These are phyloP conservation scores for peach (Prunus persica) DNA, from an alignment of 306 rosid species.

Conservation along the genomic window DNA sequence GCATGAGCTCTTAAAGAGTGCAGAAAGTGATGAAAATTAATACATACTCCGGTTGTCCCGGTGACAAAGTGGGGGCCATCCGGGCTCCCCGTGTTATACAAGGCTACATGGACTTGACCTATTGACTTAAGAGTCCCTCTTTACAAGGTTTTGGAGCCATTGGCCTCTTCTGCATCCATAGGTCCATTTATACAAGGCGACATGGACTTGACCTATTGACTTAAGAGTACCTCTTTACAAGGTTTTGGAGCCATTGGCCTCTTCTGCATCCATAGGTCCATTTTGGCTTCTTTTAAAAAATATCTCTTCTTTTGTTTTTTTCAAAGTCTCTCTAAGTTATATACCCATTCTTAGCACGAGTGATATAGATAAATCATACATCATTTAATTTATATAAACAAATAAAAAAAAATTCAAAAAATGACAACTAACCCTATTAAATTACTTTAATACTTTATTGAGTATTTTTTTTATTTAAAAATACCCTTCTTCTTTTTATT, in stretches of 20 bases:
- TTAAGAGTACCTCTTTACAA: conserved; percentile 17
- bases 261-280: too few species aligned
- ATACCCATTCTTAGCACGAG: too few species aligned
- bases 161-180: neutral
- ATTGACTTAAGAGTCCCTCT: conserved; percentile 30
- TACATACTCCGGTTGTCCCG: neutral
- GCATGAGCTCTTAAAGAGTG: too few species aligned
- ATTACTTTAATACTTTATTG: too few species aligned
- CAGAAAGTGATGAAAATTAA: too few species aligned
- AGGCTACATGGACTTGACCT: conserved; percentile 17
- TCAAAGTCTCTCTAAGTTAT: too few species aligned
- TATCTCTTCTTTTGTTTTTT: accelerated
- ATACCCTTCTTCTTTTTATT: too few species aligned
- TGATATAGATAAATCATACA: too few species aligned
- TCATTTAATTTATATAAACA: too few species aligned
- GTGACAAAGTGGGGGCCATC: neutral
- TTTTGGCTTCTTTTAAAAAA: too few species aligned
- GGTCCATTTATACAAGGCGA: neutral
- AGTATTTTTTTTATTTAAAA: too few species aligned
- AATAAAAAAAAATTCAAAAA: too few species aligned
- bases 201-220: neutral
- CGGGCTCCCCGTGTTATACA: neutral
- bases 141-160: neutral
- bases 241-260: neutral
- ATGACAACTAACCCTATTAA: accelerated